Percentiles rank a stretch among this genome's conserved stretches.
phyloP scores from a whole-genome alignment of 2,329 filamentous ascomycete species.

The Penicillium sp. region DNA sequence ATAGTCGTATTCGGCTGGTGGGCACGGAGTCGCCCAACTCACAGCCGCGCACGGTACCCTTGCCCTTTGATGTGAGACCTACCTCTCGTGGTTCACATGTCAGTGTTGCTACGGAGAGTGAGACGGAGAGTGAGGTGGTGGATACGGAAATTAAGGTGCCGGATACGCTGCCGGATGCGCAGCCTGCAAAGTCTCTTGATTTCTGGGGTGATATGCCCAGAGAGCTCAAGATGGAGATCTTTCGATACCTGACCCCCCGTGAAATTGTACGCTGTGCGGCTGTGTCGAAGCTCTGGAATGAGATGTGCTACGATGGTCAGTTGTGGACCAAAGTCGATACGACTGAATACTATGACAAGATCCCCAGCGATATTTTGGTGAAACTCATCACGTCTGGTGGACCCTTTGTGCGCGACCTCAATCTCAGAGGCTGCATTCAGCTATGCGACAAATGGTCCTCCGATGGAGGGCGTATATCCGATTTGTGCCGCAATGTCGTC shows the following conservation, averaged over 20 bases:
- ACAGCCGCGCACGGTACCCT: slow-evolving; percentile 50
- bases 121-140: not conserved
- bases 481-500: slow-evolving; percentile 78
- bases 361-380: slow-evolving; percentile 74
- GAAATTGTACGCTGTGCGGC: slow-evolving; percentile 74
- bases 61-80: slow-evolving; percentile 60
- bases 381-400: slow-evolving; percentile 81
- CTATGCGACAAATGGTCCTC: slow-evolving; percentile 73
- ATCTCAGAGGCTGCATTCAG: slow-evolving; percentile 85
- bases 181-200: slow-evolving; percentile 48
- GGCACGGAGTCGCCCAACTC: slow-evolving; percentile 43
- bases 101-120: slow-evolving; percentile 1
- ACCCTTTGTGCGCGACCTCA: slow-evolving; percentile 84
- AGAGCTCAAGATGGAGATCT: slow-evolving; percentile 73
- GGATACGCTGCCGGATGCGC: slow-evolving; percentile 18
- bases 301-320: slow-evolving; percentile 88
- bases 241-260: slow-evolving; percentile 70
- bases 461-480: slow-evolving; percentile 63
- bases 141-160: too few relatives aligned
- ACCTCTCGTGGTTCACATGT: slow-evolving; percentile 39
- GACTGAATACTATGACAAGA: slow-evolving; percentile 79
- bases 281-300: slow-evolving; percentile 72
- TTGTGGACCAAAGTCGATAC: slow-evolving; percentile 82
- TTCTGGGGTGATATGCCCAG: slow-evolving; percentile 78
- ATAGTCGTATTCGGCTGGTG: slow-evolving; percentile 53